Evolutionary conservation across 768 basidiomycete species (phyloP), one percentile per base, ranked within the genome.

Genomic region (Tulasnella sp.): DNA sequence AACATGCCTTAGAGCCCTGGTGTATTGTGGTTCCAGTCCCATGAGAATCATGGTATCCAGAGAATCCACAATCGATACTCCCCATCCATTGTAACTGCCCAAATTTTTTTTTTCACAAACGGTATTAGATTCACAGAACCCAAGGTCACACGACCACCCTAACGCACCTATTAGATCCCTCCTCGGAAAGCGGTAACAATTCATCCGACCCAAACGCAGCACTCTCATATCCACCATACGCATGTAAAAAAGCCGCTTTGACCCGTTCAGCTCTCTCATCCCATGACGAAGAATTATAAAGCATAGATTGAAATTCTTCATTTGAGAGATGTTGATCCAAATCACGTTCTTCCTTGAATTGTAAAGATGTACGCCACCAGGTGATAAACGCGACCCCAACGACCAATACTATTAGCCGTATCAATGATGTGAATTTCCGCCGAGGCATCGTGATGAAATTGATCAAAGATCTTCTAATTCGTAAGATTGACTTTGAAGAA

Each of bases 31-130:
- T n/a, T 77, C 60, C 4, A 91, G 68, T 10, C 71, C 83, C 78
- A 93, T 81, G 24, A 96, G 67, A 32, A 83, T 68, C 72, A 95
- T 79, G 0, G 87, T 88, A 60, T 92, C 89, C 4, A 95, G 70
- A 4, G 86, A 77, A 60, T 95, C 91, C 43, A 88, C 73, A 39
- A 77, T 70, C 4, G 83, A 81, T 1, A 83, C 71, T 20, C 79
- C 80, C 84, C 84, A 88, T 5, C 81, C 81, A 60, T 86, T 86
- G 50, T 31, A 53, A 58, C 42, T 45, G 20, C 28, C 12, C 24
- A 10, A 34, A 33, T 15, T 2, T 20, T n/a, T 13, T 12, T 12
- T 35, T 16, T 35, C 34, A 35, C 12, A 35, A 16, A 35, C 34
- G 34, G 34, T n/a, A n/a, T n/a, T 35, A 43, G 29, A 56, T 31